Evolutionary conservation across 495 filamentous ascomycete species (phyloP).

Genomic region (Chlorociboria aeruginascens): DNA sequence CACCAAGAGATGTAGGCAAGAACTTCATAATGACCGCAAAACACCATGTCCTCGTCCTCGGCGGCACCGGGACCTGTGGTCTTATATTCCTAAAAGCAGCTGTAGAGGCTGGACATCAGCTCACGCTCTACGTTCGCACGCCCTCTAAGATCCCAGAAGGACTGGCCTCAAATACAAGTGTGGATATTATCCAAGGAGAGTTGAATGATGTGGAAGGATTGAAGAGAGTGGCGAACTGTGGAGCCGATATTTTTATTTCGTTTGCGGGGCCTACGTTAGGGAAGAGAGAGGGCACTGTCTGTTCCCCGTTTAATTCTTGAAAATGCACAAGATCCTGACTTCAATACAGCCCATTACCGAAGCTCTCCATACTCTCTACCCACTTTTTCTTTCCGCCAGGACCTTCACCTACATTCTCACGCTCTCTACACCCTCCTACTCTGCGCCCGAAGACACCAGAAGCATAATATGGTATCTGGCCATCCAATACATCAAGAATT

Average conservation of each 20-base stretch:
- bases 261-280: slow-evolving; percentile 14
- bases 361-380: slow-evolving; percentile 11
- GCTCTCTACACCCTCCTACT: slow-evolving; percentile 16
- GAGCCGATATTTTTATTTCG: slow-evolving; percentile 14
- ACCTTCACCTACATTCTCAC: slow-evolving; percentile 10
- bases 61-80: slow-evolving; percentile 12
- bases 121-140: slow-evolving; percentile 12
- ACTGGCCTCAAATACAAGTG: slow-evolving; percentile 6
- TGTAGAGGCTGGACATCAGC: slow-evolving; percentile 7
- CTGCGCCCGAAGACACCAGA: slow-evolving; percentile 6
- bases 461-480: slow-evolving; percentile 9
- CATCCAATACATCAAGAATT: slow-evolving; percentile 9
- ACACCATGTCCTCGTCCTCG: slow-evolving; percentile 11
- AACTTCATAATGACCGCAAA: not conserved
- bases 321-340: not conserved
- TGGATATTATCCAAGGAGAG: slow-evolving; percentile 11
- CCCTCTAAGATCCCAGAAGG: slow-evolving; percentile 12
- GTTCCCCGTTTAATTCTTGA: not conserved
- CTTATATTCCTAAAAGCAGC: slow-evolving; percentile 11
- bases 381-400: slow-evolving; percentile 6
- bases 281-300: slow-evolving; percentile 10
- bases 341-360: slow-evolving; percentile 9
- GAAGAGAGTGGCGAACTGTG: slow-evolving; percentile 12
- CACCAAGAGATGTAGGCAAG: not conserved
- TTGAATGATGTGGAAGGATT: slow-evolving; percentile 7